Percentiles rank a stretch among this genome's conserved stretches.
Evolutionary conservation across 2,329 filamentous ascomycete species (phyloP).

Genomic region (Nigrograna mackinnonii): DNA sequence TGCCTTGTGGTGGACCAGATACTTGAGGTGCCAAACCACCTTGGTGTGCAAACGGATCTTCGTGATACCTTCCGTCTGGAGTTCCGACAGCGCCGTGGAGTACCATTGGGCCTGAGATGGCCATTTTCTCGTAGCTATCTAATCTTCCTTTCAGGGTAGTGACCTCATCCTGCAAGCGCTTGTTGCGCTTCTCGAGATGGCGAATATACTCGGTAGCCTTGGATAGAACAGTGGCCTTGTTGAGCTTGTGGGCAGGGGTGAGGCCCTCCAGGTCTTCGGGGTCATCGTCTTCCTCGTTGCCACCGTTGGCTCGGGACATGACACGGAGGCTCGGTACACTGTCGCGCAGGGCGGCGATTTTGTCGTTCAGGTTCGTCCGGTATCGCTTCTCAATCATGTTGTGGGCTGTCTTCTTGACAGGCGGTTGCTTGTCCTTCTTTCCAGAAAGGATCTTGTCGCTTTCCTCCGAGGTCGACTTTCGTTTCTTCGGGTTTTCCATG

Average conservation of each 20-base stretch:
- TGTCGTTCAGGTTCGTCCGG: slow-evolving; percentile 94
- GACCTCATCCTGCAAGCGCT: slow-evolving; percentile 80
- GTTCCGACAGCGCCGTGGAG: slow-evolving; percentile 33
- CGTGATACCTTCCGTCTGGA: slow-evolving; percentile 40
- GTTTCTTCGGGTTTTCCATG: slow-evolving; percentile 33
- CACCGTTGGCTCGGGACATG: slow-evolving; percentile 62
- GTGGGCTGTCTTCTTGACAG: slow-evolving; percentile 88
- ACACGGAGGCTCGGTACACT: slow-evolving; percentile 89
- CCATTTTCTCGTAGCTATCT: slow-evolving; percentile 67
- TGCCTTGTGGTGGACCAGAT: slow-evolving; percentile 39
- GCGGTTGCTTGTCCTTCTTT: slow-evolving; percentile 59
- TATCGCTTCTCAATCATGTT: slow-evolving; percentile 99
- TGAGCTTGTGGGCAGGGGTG: slow-evolving; percentile 84
- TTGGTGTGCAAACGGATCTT: slow-evolving; percentile 37
- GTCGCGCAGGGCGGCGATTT: slow-evolving; percentile 89
- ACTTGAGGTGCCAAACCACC: slow-evolving; percentile 25
- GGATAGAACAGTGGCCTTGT: slow-evolving; percentile 94
- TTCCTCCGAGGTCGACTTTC: slow-evolving; percentile 51
- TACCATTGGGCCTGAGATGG: slow-evolving; percentile 56
- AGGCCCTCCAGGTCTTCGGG: slow-evolving; percentile 75
- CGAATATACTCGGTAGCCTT: slow-evolving; percentile 97
- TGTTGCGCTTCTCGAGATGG: slow-evolving; percentile 90
- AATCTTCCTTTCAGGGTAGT: slow-evolving; percentile 76
- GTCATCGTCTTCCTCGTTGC: slow-evolving; percentile 74
- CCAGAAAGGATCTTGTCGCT: slow-evolving; percentile 56